phyloP scores from a whole-genome alignment of 2,329 filamentous ascomycete species.

The Cytospora mali region DNA sequence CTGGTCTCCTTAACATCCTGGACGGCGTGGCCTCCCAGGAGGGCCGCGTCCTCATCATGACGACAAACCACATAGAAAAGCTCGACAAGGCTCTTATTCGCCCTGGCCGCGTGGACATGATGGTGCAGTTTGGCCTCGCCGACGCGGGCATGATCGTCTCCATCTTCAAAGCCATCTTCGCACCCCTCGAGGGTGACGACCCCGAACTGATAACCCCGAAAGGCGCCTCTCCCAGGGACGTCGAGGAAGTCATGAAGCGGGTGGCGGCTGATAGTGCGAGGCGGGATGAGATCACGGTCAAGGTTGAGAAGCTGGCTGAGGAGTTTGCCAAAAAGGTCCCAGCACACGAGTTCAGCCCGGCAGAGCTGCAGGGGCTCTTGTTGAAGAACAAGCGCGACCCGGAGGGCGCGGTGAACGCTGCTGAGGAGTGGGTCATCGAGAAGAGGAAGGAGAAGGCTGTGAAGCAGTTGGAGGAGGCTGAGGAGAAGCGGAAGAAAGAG shows the following conservation, averaged over 20 bases:
- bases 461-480: constrained; percentile 46
- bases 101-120: constrained; percentile 64
- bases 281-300: constrained; percentile 41
- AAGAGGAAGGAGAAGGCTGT: constrained; percentile 53
- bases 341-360: constrained; percentile 58
- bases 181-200: constrained; percentile 53
- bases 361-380: constrained; percentile 62
- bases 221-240: constrained; percentile 33
- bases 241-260: constrained; percentile 36
- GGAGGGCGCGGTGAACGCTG: constrained; percentile 48
- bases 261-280: constrained; percentile 37
- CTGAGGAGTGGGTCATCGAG: constrained; percentile 53
- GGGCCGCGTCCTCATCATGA: constrained; percentile 66
- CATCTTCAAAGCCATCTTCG: constrained; percentile 63
- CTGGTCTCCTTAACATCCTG: constrained; percentile 78
- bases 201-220: constrained; percentile 30
- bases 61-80: constrained; percentile 65
- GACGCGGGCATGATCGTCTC: constrained; percentile 54
- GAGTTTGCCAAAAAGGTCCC: constrained; percentile 56
- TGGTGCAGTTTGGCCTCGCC: constrained; percentile 58
- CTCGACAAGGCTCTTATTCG: constrained; percentile 65
- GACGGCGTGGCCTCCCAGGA: constrained; percentile 71
- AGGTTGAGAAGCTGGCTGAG: constrained; percentile 49
- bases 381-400: constrained; percentile 59
- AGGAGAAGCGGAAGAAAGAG: constrained; percentile 44